Percentiles rank a stretch among this genome's conserved stretches.
These are phyloP conservation scores for Phyllosticta paracitricarpa DNA, from an alignment of 2,329 filamentous ascomycete genomes.

Conservation along the genomic window DNA sequence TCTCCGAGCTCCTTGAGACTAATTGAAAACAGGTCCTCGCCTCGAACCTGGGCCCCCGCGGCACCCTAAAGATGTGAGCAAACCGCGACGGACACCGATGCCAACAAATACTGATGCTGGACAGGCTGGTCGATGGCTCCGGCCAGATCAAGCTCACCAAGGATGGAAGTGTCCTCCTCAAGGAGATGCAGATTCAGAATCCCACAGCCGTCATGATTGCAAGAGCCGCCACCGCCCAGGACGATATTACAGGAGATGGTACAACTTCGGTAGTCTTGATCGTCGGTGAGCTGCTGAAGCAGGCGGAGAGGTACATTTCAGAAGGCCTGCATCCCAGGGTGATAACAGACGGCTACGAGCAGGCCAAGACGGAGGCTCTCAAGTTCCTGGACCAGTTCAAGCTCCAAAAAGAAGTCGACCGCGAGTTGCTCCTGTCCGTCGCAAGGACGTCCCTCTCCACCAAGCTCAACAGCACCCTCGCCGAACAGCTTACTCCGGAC, in stretches of 20 bases:
- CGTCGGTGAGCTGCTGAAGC: slow-evolving; percentile 94
- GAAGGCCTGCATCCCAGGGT: slow-evolving; percentile 96
- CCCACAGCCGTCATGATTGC: slow-evolving; percentile 82
- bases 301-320: slow-evolving; percentile 89
- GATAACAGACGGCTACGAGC: slow-evolving; percentile 94
- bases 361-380: slow-evolving; percentile 85
- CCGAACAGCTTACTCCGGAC: slow-evolving; percentile 81
- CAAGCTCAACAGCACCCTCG: slow-evolving; percentile 83
- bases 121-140: slow-evolving; percentile 52
- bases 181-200: slow-evolving; percentile 90
- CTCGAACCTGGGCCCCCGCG: slow-evolving; percentile 87
- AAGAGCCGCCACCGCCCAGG: slow-evolving; percentile 85
- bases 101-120: slow-evolving; percentile 18
- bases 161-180: slow-evolving; percentile 79
- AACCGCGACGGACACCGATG: slow-evolving; percentile 32
- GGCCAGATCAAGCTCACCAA: slow-evolving; percentile 94
- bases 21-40: slow-evolving; percentile 72
- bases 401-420: slow-evolving; percentile 75
- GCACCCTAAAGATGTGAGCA: slow-evolving; percentile 93
- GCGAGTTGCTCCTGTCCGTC: slow-evolving; percentile 86
- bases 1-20: slow-evolving; percentile 5
- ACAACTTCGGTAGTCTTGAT: slow-evolving; percentile 93
- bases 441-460: slow-evolving; percentile 90
- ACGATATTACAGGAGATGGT: slow-evolving; percentile 96
- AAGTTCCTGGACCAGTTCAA: slow-evolving; percentile 97